Conservation (phyloP, 768 basidiomycete genomes). For the Arthromyces matolae region DNA sequence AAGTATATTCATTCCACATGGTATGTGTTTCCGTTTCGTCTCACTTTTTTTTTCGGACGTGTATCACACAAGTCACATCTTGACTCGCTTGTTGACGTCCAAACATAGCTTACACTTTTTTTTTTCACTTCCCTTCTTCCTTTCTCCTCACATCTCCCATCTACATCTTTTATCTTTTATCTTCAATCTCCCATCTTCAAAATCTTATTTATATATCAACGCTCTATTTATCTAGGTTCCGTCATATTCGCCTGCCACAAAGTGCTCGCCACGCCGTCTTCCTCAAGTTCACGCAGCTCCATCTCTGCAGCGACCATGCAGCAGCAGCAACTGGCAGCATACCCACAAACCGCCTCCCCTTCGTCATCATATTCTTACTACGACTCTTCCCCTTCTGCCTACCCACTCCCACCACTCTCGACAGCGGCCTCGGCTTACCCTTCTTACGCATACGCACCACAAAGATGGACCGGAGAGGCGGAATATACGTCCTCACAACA, state of each 20-base stretch:
- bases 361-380: slow-evolving; percentile 32
- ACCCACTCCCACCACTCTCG: slow-evolving; percentile 40
- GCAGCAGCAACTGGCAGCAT: slow-evolving; percentile 44
- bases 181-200: slow-evolving; percentile 2
- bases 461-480: slow-evolving; percentile 36
- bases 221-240: slow-evolving; percentile 39
- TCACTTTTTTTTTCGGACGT: slow-evolving; percentile 19
- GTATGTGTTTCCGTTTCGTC: slow-evolving; percentile 48
- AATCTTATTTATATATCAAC: slow-evolving; percentile 1
- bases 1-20: slow-evolving; percentile 89
- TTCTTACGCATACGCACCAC: slow-evolving; percentile 37
- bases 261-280: slow-evolving; percentile 42
- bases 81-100: slow-evolving; percentile 9
- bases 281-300: slow-evolving; percentile 37
- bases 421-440: slow-evolving; percentile 31
- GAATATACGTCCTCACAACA: slow-evolving; percentile 15
- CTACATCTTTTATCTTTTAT: too few species aligned
- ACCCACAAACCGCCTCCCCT: slow-evolving; percentile 29
- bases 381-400: slow-evolving; percentile 30
- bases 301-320: slow-evolving; percentile 42
- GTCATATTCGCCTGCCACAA: slow-evolving; percentile 77
- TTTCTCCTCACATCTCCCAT: not conserved
- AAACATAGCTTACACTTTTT: too few species aligned
- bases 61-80: slow-evolving; percentile 7
- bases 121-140: too few species aligned